phyloP scores from a whole-genome alignment of 371 early-diverging fungal species.

The Dinochytrium kinnereticum region DNA sequence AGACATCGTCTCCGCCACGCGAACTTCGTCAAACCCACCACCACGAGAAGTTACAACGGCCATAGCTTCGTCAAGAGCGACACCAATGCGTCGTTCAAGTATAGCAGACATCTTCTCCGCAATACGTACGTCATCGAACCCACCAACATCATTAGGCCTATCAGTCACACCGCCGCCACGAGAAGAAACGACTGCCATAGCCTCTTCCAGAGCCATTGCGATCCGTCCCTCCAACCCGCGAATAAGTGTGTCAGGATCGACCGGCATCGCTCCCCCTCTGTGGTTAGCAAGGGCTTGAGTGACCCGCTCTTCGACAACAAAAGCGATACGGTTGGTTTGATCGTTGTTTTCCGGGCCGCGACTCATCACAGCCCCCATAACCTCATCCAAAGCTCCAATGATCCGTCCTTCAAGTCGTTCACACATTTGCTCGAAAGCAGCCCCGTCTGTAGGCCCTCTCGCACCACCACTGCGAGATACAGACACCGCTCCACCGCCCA shows the following conservation, averaged over 20 bases:
- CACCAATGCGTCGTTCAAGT: neutral
- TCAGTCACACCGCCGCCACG: neutral
- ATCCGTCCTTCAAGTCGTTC: conserved; percentile 4
- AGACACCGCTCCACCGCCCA: too few species aligned
- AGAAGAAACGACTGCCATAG: neutral
- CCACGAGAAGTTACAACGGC: neutral
- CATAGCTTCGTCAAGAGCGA: neutral
- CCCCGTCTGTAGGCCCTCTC: conserved; percentile 7
- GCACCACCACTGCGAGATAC: neutral
- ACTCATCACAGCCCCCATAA: neutral
- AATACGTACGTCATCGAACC: neutral
- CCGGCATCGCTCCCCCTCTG: neutral
- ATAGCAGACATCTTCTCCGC: neutral
- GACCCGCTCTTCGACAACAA: neutral
- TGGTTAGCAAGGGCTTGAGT: too few species aligned
- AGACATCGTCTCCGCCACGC: neutral
- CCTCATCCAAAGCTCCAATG: neutral
- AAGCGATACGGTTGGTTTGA: neutral
- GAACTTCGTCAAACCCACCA: neutral
- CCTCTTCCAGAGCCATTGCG: conserved; percentile 1
- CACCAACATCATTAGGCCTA: neutral
- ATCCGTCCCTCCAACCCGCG: conserved; percentile 3
- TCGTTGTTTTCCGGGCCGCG: too few species aligned
- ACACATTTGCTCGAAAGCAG: too few species aligned
- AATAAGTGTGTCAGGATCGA: neutral